Base-by-base conservation (phyloP, 2,329 filamentous ascomycete genomes). In the Cordyceps javanica region DNA sequence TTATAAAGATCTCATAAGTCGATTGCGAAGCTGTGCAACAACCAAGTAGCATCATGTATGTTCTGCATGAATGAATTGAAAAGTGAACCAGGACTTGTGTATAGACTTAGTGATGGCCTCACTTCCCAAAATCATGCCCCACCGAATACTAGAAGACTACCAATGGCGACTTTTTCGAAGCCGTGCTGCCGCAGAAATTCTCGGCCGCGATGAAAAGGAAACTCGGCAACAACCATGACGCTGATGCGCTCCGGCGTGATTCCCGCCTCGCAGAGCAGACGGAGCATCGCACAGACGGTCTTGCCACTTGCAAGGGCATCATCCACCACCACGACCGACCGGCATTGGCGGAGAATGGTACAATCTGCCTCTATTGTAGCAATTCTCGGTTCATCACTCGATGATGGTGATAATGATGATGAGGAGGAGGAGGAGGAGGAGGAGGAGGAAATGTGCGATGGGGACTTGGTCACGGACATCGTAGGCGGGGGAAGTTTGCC, bases 401-500 rank as follows among this genome's bases (percentile, higher is more conserved):
- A 61, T 50, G 55, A 55, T n/a, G 66, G 67, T 38, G 36, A 19
- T 9, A 3, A 7, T 3, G 16, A 38, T 19, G 36, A 38, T 38
- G n/a, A n/a, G n/a, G n/a, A n/a, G n/a, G n/a, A n/a, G n/a, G n/a
- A n/a, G n/a, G n/a, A n/a, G n/a, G n/a, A n/a, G 5, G 30, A 11
- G 30, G 30, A 11, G 30, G 77, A 77, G 0, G 82, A 83, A 41
- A 87, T 79, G 65, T 85, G 71, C 3, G 82, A 87, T 0, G 67
- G 30, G 1, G 64, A 30, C 65, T 79, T 86, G 41, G 8, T 10
- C 25, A 77, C 73, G 7, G 77, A 82, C 34, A 83, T 10, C 0
- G 70, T 80, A 0, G 82, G 83, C 8, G 79, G 78, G 0, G 83
- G 83, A 0, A 87, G 77, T 67, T 86, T 87, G 26, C 79, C 79